Base-by-base conservation (phyloP, 176 grass and related monocot species). In the Musa itinerans region DNA sequence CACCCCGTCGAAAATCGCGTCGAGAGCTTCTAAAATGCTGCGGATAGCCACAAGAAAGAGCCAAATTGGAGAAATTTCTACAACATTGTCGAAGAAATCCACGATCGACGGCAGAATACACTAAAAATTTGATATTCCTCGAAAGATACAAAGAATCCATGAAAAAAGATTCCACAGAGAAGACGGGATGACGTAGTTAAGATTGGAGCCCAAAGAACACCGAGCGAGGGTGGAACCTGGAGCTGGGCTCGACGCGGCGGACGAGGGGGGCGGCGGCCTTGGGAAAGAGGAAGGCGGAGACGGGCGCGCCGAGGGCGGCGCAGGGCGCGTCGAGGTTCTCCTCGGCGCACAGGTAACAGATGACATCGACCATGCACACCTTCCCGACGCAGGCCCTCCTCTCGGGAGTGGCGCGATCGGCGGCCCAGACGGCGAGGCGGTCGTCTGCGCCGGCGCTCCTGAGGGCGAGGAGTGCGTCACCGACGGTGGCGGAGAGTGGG, bases 291-390 rank as follows among this genome's bases (percentile, higher is more conserved):
- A 96, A 53, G 59, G 81, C 78, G 2, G 83, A 63, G 78, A 96
- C 52, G 8, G 87, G 82, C 24, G 80, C 78, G 17, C 76, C 78
- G 20, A 96, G 84, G 15, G 84, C 86, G 43, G 75, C 54, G 12
- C 81, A 63, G 0, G 84, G 82, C 5, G 75, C 83, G n/a, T 71
- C 61, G 7, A 88, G 17, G 70, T 86, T 90, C 51, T 57, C 49
- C 8, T 78, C 69, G 53, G 11, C 64, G 43, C 87, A 92, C 87
- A 96, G 92, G 83, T 86, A 92, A 50, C 91, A 81, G 54, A 92
- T 52, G 61, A 88, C 78, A 61, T 96, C 83, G 24, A 77, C 74
- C 89, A 88, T 79, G 83, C 83, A 76, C 69, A 90, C 65, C 71
- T 83, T 77, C 5, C 85, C 89, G 0, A 34, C 49, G 17, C 85